phyloP scores from a whole-genome alignment of 2,329 filamentous ascomycete genomes.

The Stenocarpella maydis region DNA sequence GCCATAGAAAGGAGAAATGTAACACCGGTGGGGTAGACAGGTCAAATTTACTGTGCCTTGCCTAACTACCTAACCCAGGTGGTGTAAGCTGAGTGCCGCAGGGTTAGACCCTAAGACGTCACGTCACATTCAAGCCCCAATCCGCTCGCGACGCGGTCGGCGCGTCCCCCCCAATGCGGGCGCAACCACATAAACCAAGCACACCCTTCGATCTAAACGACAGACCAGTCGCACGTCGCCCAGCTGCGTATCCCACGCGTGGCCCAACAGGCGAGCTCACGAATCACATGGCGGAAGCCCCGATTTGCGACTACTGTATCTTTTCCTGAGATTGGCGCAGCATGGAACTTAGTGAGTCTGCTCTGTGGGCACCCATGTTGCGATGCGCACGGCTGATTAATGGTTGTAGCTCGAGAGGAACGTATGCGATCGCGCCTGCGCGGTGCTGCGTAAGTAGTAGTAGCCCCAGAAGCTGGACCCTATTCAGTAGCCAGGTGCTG shows the following conservation, averaged over 20 bases:
- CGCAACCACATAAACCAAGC: neutral
- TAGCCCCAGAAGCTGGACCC: constrained; percentile 13
- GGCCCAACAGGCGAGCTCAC: too few relatives aligned
- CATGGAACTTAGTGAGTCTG: constrained; percentile 47
- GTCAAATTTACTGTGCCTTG: too few relatives aligned
- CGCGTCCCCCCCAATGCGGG: constrained; percentile 12
- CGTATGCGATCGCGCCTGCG: constrained; percentile 71
- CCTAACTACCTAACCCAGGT: too few relatives aligned
- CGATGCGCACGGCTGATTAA: constrained; percentile 28
- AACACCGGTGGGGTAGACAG: too few relatives aligned
- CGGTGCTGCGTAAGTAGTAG: constrained; percentile 65
- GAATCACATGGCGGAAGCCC: neutral
- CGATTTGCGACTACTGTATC: neutral
- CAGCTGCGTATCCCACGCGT: neutral
- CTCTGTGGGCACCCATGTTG: neutral
- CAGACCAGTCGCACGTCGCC: neutral
- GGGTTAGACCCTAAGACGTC: neutral
- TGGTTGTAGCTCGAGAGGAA: constrained; percentile 61
- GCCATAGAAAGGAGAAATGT: too few relatives aligned
- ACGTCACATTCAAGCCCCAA: too few relatives aligned
- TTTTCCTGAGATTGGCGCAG: constrained; percentile 24
- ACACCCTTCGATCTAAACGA: neutral
- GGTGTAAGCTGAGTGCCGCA: neutral
- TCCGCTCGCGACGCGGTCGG: constrained; percentile 23
- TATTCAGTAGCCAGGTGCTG: neutral